Evolutionary conservation across 192 early-diverging fungal genomes (phyloP).

Genomic region (Coemansia furcata): DNA sequence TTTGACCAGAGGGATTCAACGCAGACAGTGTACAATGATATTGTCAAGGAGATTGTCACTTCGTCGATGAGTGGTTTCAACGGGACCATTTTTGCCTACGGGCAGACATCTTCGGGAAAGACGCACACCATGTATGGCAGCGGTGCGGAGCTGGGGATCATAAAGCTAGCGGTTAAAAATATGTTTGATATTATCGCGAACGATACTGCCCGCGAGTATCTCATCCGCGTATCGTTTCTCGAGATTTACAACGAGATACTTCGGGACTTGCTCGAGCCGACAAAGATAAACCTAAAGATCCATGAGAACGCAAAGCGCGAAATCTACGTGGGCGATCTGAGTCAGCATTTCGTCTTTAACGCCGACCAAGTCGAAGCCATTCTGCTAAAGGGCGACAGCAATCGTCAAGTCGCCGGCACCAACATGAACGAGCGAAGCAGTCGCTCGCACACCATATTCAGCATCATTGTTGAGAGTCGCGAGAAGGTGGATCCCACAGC

Average conservation of each 20-base stretch:
- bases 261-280: constrained; percentile 83
- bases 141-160: constrained; percentile 63
- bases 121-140: constrained; percentile 74
- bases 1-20: constrained; percentile 52
- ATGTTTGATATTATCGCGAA: constrained; percentile 57
- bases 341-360: constrained; percentile 63
- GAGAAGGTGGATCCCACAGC: constrained; percentile 37
- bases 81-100: constrained; percentile 98
- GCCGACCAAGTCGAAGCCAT: constrained; percentile 67
- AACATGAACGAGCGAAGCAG: constrained; percentile 91
- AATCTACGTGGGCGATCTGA: constrained; percentile 64
- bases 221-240: constrained; percentile 93
- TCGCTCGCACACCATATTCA: constrained; percentile 95
- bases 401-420: constrained; percentile 87
- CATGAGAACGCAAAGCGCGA: constrained; percentile 71
- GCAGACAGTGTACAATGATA: constrained; percentile 44
- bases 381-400: constrained; percentile 70
- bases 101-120: constrained; percentile 96
- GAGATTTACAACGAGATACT: constrained; percentile 98
- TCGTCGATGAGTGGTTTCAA: constrained; percentile 91
- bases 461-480: constrained; percentile 84
- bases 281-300: constrained; percentile 81
- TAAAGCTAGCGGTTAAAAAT: constrained; percentile 62
- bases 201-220: constrained; percentile 68
- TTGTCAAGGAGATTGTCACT: constrained; percentile 57